A percentile compares a stretch with the other conserved stretches of the same genome.
phyloP scores from a whole-genome alignment of 73 alveolate genomes.

The Paramecium caudatum region DNA sequence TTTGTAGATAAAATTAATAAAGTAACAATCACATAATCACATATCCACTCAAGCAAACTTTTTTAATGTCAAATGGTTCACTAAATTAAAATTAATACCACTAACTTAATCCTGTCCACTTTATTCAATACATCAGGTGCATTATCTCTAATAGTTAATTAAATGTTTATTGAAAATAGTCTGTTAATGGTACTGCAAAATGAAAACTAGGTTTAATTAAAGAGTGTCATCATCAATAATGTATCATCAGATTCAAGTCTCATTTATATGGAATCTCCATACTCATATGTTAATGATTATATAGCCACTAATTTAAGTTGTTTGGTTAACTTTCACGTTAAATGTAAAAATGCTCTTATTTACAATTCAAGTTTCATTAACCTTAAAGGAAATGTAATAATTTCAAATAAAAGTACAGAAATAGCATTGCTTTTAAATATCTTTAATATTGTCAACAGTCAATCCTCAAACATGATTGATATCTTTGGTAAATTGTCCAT shows the following conservation, averaged over 20 bases:
- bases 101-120: background rate
- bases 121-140: background rate
- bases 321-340: background rate
- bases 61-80: background rate
- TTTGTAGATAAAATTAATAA: too few species aligned
- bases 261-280: background rate
- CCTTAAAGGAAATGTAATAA: background rate
- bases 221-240: background rate
- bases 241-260: background rate
- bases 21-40: too few species aligned
- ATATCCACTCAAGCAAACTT: background rate
- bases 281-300: background rate
- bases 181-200: background rate
- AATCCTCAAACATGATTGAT: background rate
- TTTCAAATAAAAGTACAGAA: background rate
- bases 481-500: background rate
- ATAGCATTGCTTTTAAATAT: background rate
- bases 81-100: background rate
- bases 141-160: background rate
- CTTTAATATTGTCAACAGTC: background rate
- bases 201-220: constrained; percentile 16
- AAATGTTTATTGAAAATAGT: background rate
- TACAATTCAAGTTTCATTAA: background rate
- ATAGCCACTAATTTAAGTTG: background rate
- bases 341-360: background rate